phyloP scores from a whole-genome alignment of 495 filamentous ascomycete genomes.

The Trypethelium eluteriae region DNA sequence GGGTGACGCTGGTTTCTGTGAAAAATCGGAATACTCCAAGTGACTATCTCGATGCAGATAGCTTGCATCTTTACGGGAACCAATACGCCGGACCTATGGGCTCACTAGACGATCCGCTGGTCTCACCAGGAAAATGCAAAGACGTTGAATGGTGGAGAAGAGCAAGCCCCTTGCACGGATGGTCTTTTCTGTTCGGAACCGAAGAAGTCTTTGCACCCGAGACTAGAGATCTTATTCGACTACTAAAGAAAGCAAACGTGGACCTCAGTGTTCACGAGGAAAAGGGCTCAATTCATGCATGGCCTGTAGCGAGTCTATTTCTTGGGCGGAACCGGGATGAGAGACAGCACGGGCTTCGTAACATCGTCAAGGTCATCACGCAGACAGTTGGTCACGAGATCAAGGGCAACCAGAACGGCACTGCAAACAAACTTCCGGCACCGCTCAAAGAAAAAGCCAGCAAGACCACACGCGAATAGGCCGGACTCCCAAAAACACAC shows the following conservation, averaged over 20 bases:
- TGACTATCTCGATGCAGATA: slow-evolving; percentile 52
- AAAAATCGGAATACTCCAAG: slow-evolving; percentile 50
- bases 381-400: not conserved
- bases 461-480: not conserved
- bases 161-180: slow-evolving; percentile 51
- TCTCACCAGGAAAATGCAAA: slow-evolving; percentile 60
- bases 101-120: slow-evolving; percentile 44
- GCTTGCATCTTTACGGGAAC: slow-evolving; percentile 53
- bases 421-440: not conserved
- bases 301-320: slow-evolving; percentile 68
- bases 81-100: slow-evolving; percentile 52
- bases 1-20: slow-evolving; percentile 51
- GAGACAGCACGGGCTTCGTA: slow-evolving; percentile 50
- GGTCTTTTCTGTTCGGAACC: slow-evolving; percentile 56
- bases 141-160: slow-evolving; percentile 55
- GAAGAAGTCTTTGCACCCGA: slow-evolving; percentile 67
- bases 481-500: not conserved
- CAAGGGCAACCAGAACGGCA: not conserved
- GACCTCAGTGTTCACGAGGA: slow-evolving; percentile 45
- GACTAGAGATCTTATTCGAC: slow-evolving; percentile 45
- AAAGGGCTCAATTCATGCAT: slow-evolving; percentile 62
- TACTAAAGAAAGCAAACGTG: slow-evolving; percentile 43
- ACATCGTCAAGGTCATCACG: slow-evolving; percentile 46
- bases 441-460: not conserved
- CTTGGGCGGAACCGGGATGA: slow-evolving; percentile 48